These are phyloP conservation scores for Coniochaeta prunicola DNA, from an alignment of 2,329 filamentous ascomycete genomes.

Conservation along the genomic window DNA sequence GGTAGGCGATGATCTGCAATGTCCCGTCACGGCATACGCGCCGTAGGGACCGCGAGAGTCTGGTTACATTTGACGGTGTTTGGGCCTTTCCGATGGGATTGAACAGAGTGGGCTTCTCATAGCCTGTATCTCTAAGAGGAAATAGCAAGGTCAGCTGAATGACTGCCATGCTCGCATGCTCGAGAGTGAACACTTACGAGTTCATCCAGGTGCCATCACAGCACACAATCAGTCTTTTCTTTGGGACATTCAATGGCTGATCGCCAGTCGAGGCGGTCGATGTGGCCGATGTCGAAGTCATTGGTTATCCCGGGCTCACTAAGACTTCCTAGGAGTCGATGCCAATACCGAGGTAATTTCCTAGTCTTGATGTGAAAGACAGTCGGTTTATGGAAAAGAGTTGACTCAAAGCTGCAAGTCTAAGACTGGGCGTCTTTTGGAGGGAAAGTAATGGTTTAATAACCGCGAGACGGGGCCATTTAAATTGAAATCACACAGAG, in stretches of 20 bases:
- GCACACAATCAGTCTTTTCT: conserved; percentile 42
- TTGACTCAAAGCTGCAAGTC: not conserved
- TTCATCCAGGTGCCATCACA: conserved; percentile 51
- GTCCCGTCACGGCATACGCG: conserved; percentile 41
- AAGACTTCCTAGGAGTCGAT: not conserved
- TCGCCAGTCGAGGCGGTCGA: not conserved
- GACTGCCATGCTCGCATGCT: not conserved
- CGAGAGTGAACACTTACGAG: conserved; percentile 19
- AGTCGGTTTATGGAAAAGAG: not conserved
- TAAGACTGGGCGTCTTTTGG: not conserved
- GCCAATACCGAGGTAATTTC: not conserved
- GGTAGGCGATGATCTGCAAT: conserved; percentile 53
- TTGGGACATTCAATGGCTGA: conserved; percentile 5
- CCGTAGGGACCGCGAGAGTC: conserved; percentile 50
- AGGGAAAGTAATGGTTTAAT: not conserved
- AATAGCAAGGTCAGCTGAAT: not conserved
- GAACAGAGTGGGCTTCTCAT: conserved; percentile 29
- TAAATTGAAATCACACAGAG: not conserved
- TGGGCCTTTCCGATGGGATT: conserved; percentile 34
- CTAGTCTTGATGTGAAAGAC: not conserved
- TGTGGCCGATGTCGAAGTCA: not conserved
- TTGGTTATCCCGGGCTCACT: not conserved
- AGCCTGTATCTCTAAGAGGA: conserved; percentile 34
- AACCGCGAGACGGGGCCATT: not conserved
- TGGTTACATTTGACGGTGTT: conserved; percentile 52